Base-by-base conservation (phyloP, 768 basidiomycete genomes). In the Hypsizygus marmoreus region DNA sequence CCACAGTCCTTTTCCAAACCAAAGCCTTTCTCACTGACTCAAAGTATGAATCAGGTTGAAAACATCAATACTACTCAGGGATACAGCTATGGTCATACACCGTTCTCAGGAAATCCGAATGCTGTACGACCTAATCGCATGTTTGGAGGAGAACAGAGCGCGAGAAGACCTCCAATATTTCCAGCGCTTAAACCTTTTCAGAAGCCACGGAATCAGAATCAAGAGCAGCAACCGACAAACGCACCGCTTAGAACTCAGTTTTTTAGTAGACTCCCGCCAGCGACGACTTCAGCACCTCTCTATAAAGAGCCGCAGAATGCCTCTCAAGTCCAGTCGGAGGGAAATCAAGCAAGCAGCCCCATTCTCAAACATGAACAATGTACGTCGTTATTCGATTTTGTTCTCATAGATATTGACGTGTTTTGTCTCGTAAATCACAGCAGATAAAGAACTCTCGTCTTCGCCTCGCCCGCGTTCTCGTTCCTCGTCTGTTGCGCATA, bases 31-130 rank as follows among this genome's bases (percentile, higher is more conserved):
- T 44, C 54, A 3, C 35, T 55, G 24, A 49, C 47, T 2, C 43
- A 40, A n/a, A 52, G 50, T 30, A 36, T 49, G 31, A 49, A 36
- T 14, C 50, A 55, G 14, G 44, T 34, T n/a, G 54, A 55, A 35
- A 52, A 55, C 37, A 30, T 44, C 14, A 16, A 19, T 12, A 9
- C 10, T 0, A 16, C 20, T 23, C 22, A 36, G 26, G 43, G 22
- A 26, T 43, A 26, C 2, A 29, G 8, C 8, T 31, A 31, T 1
- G 38, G 24, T 9, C 8, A 24, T 19, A 8, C 14, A 7, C 39
- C 39, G 19, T 40, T 40, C 29, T 30, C 23, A 4, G 38, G 32
- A 16, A 23, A 40, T 5, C 5, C 23, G 11, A 30, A 33, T 23
- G 16, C 38, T 8, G 20, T 38, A 25, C 14, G 33, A 13, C 42